Conservation (phyloP, 176 grass and related monocot species). For the Cenchrus fungigraminus region DNA sequence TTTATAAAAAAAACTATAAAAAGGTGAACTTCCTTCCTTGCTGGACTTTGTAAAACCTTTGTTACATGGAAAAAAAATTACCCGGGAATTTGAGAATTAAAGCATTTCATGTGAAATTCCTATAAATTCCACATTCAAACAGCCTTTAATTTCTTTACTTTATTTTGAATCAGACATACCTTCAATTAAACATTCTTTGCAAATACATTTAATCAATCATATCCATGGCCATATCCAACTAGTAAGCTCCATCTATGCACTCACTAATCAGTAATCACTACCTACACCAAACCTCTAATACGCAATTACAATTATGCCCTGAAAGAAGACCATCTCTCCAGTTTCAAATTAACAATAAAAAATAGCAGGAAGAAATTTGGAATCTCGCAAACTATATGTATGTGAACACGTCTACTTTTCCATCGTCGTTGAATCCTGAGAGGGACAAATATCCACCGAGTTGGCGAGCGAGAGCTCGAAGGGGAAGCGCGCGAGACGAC, state of each 20-base stretch:
- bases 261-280: constrained; percentile 14
- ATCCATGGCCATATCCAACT: neutral
- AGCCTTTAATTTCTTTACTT: neutral
- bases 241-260: neutral
- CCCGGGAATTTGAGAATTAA: neutral
- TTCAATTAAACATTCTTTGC: neutral
- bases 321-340: neutral
- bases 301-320: neutral
- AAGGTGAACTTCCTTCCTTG: neutral
- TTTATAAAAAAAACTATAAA: neutral
- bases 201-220: neutral
- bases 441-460: neutral
- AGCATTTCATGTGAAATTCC: neutral
- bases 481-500: neutral
- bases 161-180: neutral
- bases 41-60: neutral
- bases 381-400: neutral
- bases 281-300: neutral
- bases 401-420: neutral
- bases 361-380: neutral
- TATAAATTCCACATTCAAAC: neutral
- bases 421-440: neutral
- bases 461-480: constrained; percentile 22
- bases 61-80: neutral
- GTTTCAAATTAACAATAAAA: constrained; percentile 11